Evolutionary conservation across 768 basidiomycete genomes (phyloP), one percentile per base, ranked within the genome.

Genomic region (Mycena epipterygia): DNA sequence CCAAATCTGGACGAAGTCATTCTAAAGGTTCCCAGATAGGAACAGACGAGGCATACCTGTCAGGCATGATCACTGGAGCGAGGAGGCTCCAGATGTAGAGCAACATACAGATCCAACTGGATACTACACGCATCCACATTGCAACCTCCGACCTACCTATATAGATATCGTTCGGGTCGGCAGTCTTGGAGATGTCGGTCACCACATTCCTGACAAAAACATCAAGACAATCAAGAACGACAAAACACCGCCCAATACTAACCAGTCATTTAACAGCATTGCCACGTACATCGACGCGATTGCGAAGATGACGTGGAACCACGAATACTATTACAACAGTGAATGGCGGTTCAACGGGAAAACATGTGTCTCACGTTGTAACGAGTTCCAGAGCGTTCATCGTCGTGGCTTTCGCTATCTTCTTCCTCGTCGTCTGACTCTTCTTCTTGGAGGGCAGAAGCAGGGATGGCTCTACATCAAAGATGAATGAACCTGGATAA

Each of bases 121-220:
- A 96, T 52, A 99, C 94, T 35, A 99, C 89, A 5, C 98, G 87
- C 95, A 98, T 98, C 98, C 98, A 99, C 97, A 99, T 99, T 4
- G 98, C 96, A 12, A 94, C 92, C 79, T 96, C 95, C 6, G 95
- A 97, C 41, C 96, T 91, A 21, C 98, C 98, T 55, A 99, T 99
- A 80, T 95, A 95, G 42, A 98, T 92, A 70, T 93, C 90, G 63
- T 89, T 86, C n/a, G 89, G 87, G 69, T 90, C 86, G 0, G 77
- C 78, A 49, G 85, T 80, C 11, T 84, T 84, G 42, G 79, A 80
- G 17, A 86, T 80, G 32, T 88, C 89, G 66, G 89, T 90, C 27
- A 94, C 89, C 49, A 94, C 85, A 73, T 95, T 95, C 93, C 93
- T 94, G 62, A 11, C n/a, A n/a, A 62, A 44, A 32, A 39, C 58